Conservation (phyloP, 2,329 filamentous ascomycete genomes). For the Sporothrix protearum region DNA sequence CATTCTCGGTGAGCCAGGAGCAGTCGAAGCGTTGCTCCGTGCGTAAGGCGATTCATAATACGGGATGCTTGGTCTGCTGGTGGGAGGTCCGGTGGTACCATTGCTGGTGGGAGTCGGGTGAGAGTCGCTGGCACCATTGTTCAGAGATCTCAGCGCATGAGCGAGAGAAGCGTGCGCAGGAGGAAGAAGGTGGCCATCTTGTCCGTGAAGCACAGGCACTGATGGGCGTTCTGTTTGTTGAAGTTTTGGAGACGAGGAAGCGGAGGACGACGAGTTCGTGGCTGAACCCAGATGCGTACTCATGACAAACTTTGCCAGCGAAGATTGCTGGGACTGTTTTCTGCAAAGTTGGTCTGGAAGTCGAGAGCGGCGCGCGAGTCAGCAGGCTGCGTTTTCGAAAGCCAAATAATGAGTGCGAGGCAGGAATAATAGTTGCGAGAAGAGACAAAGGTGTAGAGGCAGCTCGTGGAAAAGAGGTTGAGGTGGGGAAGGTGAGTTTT, state of each 20-base stretch:
- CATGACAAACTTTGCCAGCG: slow-evolving; percentile 35
- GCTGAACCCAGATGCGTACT: slow-evolving; percentile 39
- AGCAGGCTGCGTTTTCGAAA: slow-evolving; percentile 10
- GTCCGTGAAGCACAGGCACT: slow-evolving; percentile 32
- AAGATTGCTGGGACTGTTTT: slow-evolving; percentile 32
- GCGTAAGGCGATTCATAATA: slow-evolving; percentile 54
- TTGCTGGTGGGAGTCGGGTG: slow-evolving; percentile 38
- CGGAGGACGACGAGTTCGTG: slow-evolving; percentile 33
- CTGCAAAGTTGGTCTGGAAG: slow-evolving; percentile 21
- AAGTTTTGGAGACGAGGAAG: slow-evolving; percentile 33
- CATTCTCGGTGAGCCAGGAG: slow-evolving; percentile 57
- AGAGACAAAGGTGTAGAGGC: background rate
- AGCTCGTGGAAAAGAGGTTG: background rate
- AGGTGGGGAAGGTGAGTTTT: background rate
- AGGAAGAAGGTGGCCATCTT: slow-evolving; percentile 27
- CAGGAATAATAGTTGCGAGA: background rate
- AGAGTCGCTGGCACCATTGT: background rate
- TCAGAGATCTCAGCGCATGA: slow-evolving; percentile 38
- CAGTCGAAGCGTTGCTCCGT: slow-evolving; percentile 56
- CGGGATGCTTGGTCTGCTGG: slow-evolving; percentile 33
- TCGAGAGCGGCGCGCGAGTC: slow-evolving; percentile 7
- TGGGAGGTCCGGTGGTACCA: slow-evolving; percentile 30
- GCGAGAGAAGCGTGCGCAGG: slow-evolving; percentile 31
- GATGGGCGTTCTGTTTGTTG: slow-evolving; percentile 27
- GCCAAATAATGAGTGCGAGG: background rate